A percentile compares a stretch with the other conserved stretches of the same genome.
These are phyloP conservation scores for Ceratocystis cubensis DNA, from an alignment of 2,329 filamentous ascomycete species.

Conservation along the genomic window DNA sequence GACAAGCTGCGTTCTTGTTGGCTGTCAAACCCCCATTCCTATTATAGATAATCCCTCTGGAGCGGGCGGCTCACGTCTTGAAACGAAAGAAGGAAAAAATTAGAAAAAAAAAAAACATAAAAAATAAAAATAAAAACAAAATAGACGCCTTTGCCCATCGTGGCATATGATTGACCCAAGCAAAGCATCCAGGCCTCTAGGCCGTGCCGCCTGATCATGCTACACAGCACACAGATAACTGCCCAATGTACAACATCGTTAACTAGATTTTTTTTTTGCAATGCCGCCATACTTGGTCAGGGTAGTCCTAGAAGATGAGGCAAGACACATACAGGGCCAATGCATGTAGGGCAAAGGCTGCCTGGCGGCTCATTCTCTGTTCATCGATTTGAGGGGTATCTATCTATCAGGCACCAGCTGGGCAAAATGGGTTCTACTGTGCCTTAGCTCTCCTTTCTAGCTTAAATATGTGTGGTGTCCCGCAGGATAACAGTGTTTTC, in stretches of 20 bases:
- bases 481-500: not conserved
- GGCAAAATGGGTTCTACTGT: not conserved
- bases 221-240: not conserved
- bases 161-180: not conserved
- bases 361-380: not conserved
- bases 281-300: not conserved
- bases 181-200: not conserved
- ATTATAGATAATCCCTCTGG: not conserved
- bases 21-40: not conserved
- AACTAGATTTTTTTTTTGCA: not conserved
- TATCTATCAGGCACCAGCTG: not conserved
- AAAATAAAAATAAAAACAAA: not conserved
- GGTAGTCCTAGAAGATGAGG: not conserved
- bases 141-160: not conserved
- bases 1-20: not conserved
- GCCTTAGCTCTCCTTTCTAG: not conserved
- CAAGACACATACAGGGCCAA: constrained; percentile 6
- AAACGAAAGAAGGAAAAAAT: not conserved
- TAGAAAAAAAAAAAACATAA: too few species aligned
- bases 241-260: not conserved
- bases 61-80: not conserved
- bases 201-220: constrained; percentile 4
- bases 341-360: not conserved
- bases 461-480: not conserved
- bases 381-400: not conserved